Evolutionary conservation across 305 asterid genomes (phyloP).

Genomic region (Plantago rigida): DNA sequence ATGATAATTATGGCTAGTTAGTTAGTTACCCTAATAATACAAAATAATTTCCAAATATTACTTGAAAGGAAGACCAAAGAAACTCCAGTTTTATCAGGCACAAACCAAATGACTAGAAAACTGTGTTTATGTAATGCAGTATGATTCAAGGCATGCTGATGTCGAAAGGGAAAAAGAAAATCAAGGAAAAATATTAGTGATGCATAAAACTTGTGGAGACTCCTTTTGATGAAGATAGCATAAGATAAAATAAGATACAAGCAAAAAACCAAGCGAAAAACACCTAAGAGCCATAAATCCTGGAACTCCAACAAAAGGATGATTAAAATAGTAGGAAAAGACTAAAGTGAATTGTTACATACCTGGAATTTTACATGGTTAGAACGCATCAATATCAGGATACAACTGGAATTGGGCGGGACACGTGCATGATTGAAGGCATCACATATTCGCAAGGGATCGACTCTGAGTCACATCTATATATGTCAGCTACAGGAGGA

Average conservation of each 20-base stretch:
- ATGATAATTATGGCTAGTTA: too few relatives aligned
- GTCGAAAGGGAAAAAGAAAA: too few relatives aligned
- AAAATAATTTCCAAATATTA: too few relatives aligned
- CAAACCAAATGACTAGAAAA: too few relatives aligned
- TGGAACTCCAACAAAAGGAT: neutral
- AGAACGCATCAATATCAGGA: constrained; percentile 4
- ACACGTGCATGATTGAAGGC: neutral
- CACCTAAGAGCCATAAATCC: neutral
- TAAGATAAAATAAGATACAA: neutral
- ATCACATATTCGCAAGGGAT: neutral
- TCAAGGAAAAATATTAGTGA: too few relatives aligned
- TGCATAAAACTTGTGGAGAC: too few relatives aligned
- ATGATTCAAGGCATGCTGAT: too few relatives aligned
- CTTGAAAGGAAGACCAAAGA: too few relatives aligned
- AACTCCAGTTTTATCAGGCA: too few relatives aligned
- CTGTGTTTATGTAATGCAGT: too few relatives aligned
- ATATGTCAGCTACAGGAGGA: neutral
- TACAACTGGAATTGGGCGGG: constrained; percentile 3
- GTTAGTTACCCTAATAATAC: too few relatives aligned
- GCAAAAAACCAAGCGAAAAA: neutral
- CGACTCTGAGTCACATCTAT: neutral
- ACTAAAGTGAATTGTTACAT: neutral
- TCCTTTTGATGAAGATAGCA: neutral
- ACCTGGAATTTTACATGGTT: neutral
- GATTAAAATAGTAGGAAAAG: neutral